A percentile compares a stretch with the other conserved stretches of the same genome.
Conservation (phyloP, 345 rosid genomes). For the Eucalyptus caleyi region DNA sequence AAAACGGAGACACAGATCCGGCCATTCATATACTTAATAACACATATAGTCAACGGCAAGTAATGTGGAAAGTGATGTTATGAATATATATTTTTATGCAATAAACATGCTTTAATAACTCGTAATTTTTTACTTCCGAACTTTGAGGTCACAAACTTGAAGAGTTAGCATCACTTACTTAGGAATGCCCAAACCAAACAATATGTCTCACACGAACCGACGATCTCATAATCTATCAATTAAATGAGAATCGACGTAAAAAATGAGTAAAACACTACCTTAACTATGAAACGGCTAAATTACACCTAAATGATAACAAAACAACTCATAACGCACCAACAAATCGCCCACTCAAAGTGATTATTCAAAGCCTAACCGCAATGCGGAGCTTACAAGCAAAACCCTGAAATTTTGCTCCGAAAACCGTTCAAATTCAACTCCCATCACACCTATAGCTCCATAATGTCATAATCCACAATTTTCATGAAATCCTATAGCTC, state of each 20-base stretch:
- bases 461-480: not conserved
- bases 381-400: not conserved
- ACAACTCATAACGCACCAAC: not conserved
- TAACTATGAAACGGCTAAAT: not conserved
- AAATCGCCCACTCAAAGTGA: not conserved
- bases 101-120: not conserved
- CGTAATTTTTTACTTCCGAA: too few relatives aligned
- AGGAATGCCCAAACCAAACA: not conserved
- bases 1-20: too few relatives aligned
- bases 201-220: rapidly evolving
- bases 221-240: rapidly evolving
- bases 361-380: too few relatives aligned
- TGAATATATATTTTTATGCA: too few relatives aligned
- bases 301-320: not conserved
- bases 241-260: not conserved
- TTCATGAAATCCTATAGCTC: not conserved
- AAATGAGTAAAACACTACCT: not conserved
- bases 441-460: too few relatives aligned
- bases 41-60: too few relatives aligned
- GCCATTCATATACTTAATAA: too few relatives aligned
- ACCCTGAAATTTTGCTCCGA: too few relatives aligned
- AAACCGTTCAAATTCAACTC: too few relatives aligned
- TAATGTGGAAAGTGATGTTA: too few relatives aligned
- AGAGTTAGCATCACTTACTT: too few relatives aligned
- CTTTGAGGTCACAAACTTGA: not conserved